A percentile compares a stretch with the other conserved stretches of the same genome.
Conservation (phyloP, 768 basidiomycete species). For the Boletellus ananas region DNA sequence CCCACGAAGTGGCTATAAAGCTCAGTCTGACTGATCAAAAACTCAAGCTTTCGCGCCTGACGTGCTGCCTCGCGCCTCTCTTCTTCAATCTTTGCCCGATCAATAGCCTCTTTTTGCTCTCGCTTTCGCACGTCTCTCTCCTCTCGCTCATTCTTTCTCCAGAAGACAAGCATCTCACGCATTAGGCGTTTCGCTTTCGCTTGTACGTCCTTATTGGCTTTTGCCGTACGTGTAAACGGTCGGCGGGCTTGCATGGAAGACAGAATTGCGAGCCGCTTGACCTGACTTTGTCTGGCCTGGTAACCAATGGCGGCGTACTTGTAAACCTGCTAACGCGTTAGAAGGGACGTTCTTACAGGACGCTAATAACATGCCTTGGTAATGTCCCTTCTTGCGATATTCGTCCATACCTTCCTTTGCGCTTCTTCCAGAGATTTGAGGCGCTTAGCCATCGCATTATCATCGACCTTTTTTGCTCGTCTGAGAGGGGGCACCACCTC, state of each 20-base stretch:
- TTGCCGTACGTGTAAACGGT: conserved; percentile 70
- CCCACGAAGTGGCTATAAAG: conserved; percentile 99
- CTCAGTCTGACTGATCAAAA: conserved; percentile 97
- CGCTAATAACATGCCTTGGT: conserved; percentile 53
- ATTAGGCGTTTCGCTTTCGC: conserved; percentile 83
- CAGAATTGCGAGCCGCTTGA: conserved; percentile 71
- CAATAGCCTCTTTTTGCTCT: conserved; percentile 91
- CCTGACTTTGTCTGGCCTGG: conserved; percentile 61
- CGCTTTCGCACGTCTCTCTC: conserved; percentile 89
- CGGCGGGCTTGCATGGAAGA: conserved; percentile 75
- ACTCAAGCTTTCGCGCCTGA: conserved; percentile 95
- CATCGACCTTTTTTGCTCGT: conserved; percentile 76
- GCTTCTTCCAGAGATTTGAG: conserved; percentile 76
- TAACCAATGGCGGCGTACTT: conserved; percentile 69
- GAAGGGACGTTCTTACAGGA: conserved; percentile 1
- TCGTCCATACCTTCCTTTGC: conserved; percentile 87
- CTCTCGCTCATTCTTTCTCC: conserved; percentile 98
- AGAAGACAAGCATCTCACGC: conserved; percentile 95
- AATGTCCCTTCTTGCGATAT: conserved; percentile 80
- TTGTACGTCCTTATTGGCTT: conserved; percentile 78
- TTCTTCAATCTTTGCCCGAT: conserved; percentile 84
- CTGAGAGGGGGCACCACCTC: conserved; percentile 67
- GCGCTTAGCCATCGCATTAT: conserved; percentile 66
- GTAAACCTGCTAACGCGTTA: conserved; percentile 55
- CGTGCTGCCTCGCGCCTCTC: conserved; percentile 91